These are phyloP conservation scores for Kluyveromyces sp. DNA, from an alignment of 1,139 yeast species.

Conservation along the genomic window DNA sequence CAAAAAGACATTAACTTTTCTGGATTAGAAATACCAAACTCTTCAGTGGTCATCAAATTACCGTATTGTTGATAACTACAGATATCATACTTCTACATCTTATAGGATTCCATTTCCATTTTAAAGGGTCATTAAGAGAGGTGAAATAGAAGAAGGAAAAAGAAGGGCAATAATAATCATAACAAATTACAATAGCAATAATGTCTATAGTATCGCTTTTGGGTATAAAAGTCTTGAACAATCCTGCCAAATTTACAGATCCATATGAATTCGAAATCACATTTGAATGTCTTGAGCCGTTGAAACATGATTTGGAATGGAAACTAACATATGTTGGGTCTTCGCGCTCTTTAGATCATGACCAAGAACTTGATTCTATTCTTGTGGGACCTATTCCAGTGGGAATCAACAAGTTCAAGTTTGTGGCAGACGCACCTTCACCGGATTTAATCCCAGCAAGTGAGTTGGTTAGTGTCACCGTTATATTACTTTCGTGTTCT, in stretches of 20 bases:
- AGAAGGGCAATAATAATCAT: not conserved
- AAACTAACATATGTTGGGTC: conserved; percentile 94
- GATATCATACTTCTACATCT: no score
- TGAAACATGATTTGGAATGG: conserved; percentile 94
- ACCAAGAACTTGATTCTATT: conserved; percentile 90
- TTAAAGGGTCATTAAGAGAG: no score
- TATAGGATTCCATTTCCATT: no score
- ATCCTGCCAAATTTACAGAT: conserved; percentile 90
- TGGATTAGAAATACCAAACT: no score
- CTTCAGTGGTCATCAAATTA: no score
- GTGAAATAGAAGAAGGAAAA: no score
- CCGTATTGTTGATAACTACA: no score
- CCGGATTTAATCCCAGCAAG: conserved; percentile 94
- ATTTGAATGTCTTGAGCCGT: conserved; percentile 89
- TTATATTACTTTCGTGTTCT: conserved; percentile 82
- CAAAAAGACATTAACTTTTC: no score
- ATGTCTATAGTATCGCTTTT: conserved; percentile 94
- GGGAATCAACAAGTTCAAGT: conserved; percentile 86
- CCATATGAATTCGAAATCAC: conserved; percentile 96
- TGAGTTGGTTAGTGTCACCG: conserved; percentile 91
- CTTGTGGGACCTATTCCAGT: conserved; percentile 98
- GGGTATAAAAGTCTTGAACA: conserved; percentile 86
- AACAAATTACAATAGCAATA: not conserved
- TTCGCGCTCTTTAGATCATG: conserved; percentile 86
- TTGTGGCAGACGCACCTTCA: conserved; percentile 93